Evolutionary conservation across 306 rosid species (phyloP), one percentile per base, ranked within the genome.

Genomic region (Malus sylvestris): DNA sequence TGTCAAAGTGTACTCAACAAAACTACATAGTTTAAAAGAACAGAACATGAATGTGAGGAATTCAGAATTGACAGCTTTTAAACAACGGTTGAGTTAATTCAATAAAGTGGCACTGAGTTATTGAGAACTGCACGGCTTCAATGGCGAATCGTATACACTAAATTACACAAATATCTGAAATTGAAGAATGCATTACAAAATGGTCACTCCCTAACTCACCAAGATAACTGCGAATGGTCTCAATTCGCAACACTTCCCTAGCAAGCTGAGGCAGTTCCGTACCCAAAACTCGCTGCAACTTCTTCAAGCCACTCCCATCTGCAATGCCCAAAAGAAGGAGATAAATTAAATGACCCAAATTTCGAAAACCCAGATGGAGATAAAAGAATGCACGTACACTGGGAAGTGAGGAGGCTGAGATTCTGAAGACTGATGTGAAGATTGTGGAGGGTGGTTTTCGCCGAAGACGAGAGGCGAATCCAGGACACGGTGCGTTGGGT

Each of bases 251-350:
- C 74, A 91, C 79, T 86, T 87, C 80, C 51, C 78, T 65, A 13
- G 88, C 84, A 79, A 89, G 84, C 40, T 73, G 82, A 60, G 93
- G 96, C 67, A 91, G 78, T 55, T 89, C 93, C 22, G 74, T 76
- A 25, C 52, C 71, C 81, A 84, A 78, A 66, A 82, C 82, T 78
- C 76, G 53, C 63, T 68, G 80, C 49, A 86, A 81, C 67, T 75
- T 83, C 83, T 84, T 87, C 45, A 80, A 84, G 76, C 87, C 92
- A 87, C 84, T 57, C 63, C 84, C 88, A 59, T 79, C 87, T 89
- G 71, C 33, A 6, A 75, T 42, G 61, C 72, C 32, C 49, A 30
- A 67, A 30, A 70, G n/a, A 3, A 3, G n/a, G 10, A 49, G 33
- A 38, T 38, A 14, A 64, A 27, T 29, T 1, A 10, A 3, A 55